Evolutionary conservation across 2,329 filamentous ascomycete genomes (phyloP).

Genomic region (Davidsoniella neocaledoniae): DNA sequence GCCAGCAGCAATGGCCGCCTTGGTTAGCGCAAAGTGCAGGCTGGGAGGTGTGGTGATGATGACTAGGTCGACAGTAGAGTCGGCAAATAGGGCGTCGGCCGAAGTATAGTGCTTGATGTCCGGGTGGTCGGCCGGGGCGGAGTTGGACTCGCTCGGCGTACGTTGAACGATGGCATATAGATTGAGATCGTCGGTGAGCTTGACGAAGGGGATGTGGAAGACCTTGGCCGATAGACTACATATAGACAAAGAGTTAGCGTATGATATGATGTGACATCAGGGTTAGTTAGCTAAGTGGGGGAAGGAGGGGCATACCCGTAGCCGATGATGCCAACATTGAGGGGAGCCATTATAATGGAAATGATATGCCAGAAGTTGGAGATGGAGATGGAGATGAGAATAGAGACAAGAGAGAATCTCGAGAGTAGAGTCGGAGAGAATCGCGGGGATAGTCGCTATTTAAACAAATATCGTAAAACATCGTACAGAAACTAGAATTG

Average conservation of each 20-base stretch:
- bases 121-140: conserved; percentile 53
- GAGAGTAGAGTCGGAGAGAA: too few species aligned
- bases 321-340: conserved; percentile 34
- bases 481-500: too few species aligned
- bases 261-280: conserved; percentile 3
- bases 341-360: conserved; percentile 15
- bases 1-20: conserved; percentile 46
- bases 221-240: conserved; percentile 49
- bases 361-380: too few species aligned
- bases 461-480: too few species aligned
- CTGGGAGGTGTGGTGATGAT: conserved; percentile 56
- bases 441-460: too few species aligned
- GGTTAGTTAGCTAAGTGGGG: background rate
- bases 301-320: conserved; percentile 26
- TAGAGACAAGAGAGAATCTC: too few species aligned
- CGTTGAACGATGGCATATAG: conserved; percentile 66
- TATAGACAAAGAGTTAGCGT: conserved; percentile 11
- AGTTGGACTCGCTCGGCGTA: conserved; percentile 43
- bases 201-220: conserved; percentile 71
- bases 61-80: conserved; percentile 49
- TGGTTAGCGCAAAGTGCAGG: conserved; percentile 50
- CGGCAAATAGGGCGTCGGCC: conserved; percentile 44
- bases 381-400: too few species aligned
- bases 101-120: conserved; percentile 45
- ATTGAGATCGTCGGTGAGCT: conserved; percentile 20